Conservation (phyloP, 2,329 filamentous ascomycete genomes). For the Scleromitrula shiraiana region DNA sequence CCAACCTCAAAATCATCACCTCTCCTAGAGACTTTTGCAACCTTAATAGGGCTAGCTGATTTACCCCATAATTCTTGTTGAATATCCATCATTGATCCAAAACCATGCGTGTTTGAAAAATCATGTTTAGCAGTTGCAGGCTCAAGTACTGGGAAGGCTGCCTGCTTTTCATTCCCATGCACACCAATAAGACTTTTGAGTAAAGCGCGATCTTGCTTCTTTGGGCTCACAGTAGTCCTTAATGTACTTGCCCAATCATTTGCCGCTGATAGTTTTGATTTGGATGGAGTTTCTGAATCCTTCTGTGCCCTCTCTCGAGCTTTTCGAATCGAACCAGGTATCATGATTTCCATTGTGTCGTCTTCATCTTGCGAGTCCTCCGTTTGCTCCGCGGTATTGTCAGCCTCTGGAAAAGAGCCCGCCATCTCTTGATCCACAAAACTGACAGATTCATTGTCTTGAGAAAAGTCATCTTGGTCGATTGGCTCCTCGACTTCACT, state of each 20-base stretch:
- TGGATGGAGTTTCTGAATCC: conserved; percentile 48
- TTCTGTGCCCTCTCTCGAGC: conserved; percentile 57
- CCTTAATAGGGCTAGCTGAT: conserved; percentile 50
- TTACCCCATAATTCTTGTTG: conserved; percentile 91
- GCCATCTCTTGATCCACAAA: conserved; percentile 65
- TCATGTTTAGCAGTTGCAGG: conserved; percentile 29
- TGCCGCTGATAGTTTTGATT: conserved; percentile 51
- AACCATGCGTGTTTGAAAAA: conserved; percentile 47
- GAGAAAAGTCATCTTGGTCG: conserved; percentile 57
- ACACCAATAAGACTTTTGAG: conserved; percentile 42
- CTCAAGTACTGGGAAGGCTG: conserved; percentile 44
- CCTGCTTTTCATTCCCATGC: conserved; percentile 32
- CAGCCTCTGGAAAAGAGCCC: conserved; percentile 66
- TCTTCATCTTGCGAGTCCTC: conserved; percentile 43
- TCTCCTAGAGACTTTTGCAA: conserved; percentile 47
- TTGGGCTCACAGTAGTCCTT: conserved; percentile 86
- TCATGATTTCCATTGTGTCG: conserved; percentile 34
- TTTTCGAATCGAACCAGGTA: conserved; percentile 52
- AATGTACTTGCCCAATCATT: conserved; percentile 93
- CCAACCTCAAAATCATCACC: conserved; percentile 84
- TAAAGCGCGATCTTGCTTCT: conserved; percentile 81
- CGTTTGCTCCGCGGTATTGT: conserved; percentile 68
- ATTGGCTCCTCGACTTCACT: conserved; percentile 46
- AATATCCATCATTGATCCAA: conserved; percentile 84
- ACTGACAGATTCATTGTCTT: conserved; percentile 70